Base-by-base conservation (phyloP, 2,329 filamentous ascomycete genomes). In the Didymella segeticola region DNA sequence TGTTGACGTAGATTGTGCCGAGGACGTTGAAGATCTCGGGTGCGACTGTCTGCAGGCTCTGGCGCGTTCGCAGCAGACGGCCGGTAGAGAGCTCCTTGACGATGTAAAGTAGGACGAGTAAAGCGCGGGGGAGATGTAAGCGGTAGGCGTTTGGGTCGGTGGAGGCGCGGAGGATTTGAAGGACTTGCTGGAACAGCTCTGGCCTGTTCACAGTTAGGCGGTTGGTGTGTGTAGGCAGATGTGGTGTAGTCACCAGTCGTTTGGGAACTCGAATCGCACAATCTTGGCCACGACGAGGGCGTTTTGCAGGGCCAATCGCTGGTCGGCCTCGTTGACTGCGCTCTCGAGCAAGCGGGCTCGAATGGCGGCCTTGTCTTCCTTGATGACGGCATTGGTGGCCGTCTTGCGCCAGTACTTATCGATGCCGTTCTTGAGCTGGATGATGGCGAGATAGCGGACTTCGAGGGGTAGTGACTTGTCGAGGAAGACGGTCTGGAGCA, bases 361-460 rank as follows among this genome's bases (percentile, higher is more conserved):
- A 47, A 99, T 95, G 30, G 83, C 71, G 9, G 83, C 78, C 75
- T 95, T 97, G 70, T 96, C 90, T 17, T 89, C 84, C 54, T 85
- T 84, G 41, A 74, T 76, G 5, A 89, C 83, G 5, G 84, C 82
- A 75, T 88, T 86, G 51, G 89, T 84, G 43, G 90, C 86, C 27
- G 89, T 90, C 71, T 82, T 91, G 70, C 95, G 85, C 95, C 95
- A 99, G 75, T 92, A 91, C 71, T 89, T 92, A 72, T 98, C 93
- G 75, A 98, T 93, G 49, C 93, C 95, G 74, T 98, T 97, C 74
- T 98, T 98, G 47, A 99, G 82, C 71, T 96, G 90, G 63, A 98
- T 96, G 53, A 98, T 86, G 48, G 93, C 90, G 10, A 97, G 86
- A 68, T 96, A 92, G 57, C 95, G 89, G 47, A 93, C 84, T 67